Evolutionary conservation across 1,284 basidiomycete genomes (phyloP), one percentile per base, ranked within the genome.

Genomic region (Papiliotrema terrestris): DNA sequence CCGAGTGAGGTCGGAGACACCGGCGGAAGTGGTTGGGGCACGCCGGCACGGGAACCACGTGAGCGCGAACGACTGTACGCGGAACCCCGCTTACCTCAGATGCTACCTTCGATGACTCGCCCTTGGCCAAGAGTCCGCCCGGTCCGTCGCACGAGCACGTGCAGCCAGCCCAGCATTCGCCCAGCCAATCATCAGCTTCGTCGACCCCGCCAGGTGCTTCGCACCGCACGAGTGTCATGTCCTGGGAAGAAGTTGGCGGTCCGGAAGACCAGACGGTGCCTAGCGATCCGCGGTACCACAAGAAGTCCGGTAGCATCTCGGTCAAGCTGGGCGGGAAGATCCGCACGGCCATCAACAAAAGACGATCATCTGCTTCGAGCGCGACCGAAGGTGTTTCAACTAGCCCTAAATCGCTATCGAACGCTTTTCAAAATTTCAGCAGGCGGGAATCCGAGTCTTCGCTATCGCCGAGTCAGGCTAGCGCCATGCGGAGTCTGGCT

Each of bases 181-280:
- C 44, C 20, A 36, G 11, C 25, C 42, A 8, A 32, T 43, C 53
- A 37, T 45, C 44, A 8, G 32, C 20, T 20, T 37, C 47, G n/a
- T 32, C 44, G 49, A 57, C 56, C 29, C 59, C 59, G 8, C 55
- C 51, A 13, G 52, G 38, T n/a, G 13, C 37, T 5, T 63, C 63
- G 3, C 45, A 44, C 13, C 51, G 65, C 8, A 56, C 57, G 19
- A 68, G 65, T 53, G 54, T 55, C 54, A 72, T 70, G 68, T 71
- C 69, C 9, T 74, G 73, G 73, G 70, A 71, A 48, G 68, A 71
- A 51, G 60, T 73, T 4, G 65, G 65, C 19, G 63, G 66, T 11
- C 47, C 52, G 8, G 61, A 57, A 1, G 63, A 69, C 42, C 59
- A 58, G 47, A 64, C 63, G 43, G 63, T 68, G 1, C 66, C 67